Evolutionary conservation across 495 filamentous ascomycete species (phyloP).

Genomic region (Penicillium paxilli): DNA sequence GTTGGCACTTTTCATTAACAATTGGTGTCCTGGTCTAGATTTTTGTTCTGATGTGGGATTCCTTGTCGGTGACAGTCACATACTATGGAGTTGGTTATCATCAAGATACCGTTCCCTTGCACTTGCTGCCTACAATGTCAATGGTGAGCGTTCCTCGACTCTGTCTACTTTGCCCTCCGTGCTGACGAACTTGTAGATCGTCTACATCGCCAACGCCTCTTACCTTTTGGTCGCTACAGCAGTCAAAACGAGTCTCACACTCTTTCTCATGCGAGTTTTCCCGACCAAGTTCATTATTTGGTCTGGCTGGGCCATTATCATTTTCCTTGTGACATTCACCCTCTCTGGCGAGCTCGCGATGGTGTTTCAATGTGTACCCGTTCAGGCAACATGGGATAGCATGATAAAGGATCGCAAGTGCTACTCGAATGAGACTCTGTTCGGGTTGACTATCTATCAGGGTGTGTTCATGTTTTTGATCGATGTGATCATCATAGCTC

Average conservation of each 20-base stretch:
- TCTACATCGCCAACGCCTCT: constrained; percentile 12
- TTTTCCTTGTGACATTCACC: constrained; percentile 10
- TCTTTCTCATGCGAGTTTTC: constrained; percentile 24
- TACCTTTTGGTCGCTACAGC: constrained; percentile 18
- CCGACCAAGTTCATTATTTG: constrained; percentile 9
- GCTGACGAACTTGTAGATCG: constrained; percentile 4
- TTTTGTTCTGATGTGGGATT: background rate
- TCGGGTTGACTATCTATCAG: constrained; percentile 17
- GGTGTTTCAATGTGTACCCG: constrained; percentile 18
- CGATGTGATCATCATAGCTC: constrained; percentile 50
- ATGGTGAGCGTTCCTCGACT: background rate
- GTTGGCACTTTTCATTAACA: no score
- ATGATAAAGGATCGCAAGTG: constrained; percentile 8
- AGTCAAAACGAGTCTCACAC: constrained; percentile 17
- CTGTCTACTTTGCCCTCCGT: background rate
- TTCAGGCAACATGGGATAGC: constrained; percentile 14
- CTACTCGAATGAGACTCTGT: constrained; percentile 9
- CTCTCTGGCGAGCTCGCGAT: constrained; percentile 16
- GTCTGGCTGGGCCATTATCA: constrained; percentile 10
- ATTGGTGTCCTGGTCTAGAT: background rate
- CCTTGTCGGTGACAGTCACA: background rate
- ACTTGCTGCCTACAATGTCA: background rate
- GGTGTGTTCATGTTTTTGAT: constrained; percentile 35
- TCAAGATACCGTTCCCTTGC: background rate
- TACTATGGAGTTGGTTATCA: constrained; percentile 6